These are phyloP conservation scores for Juglanconis juglandina DNA, from an alignment of 2,329 filamentous ascomycete species.

Conservation along the genomic window DNA sequence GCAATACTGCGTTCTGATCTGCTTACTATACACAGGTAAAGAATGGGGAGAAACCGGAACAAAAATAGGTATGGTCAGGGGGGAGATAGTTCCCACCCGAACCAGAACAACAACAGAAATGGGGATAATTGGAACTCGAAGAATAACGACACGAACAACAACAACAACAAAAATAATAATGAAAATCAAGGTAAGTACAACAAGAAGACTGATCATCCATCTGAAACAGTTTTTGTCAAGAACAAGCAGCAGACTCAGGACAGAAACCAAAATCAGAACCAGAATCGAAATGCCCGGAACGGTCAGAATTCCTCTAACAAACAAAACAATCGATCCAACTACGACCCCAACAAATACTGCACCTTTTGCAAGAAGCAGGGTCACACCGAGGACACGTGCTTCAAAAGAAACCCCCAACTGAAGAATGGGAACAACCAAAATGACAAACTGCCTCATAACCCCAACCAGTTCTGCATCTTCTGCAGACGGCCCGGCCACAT, in stretches of 20 bases:
- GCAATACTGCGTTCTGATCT: too few species aligned
- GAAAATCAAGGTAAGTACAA: neutral
- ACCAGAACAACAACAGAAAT: neutral
- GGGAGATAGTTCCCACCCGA: too few species aligned
- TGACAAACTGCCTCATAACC: neutral
- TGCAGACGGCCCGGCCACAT: neutral
- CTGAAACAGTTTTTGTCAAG: neutral
- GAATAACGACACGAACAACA: neutral
- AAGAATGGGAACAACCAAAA: neutral
- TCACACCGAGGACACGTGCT: neutral
- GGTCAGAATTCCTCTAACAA: too few species aligned
- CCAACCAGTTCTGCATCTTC: neutral
- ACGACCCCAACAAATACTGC: neutral
- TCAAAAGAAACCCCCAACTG: neutral
- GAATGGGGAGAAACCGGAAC: too few species aligned
- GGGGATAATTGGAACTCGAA: neutral
- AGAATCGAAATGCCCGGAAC: neutral
- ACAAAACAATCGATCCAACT: too few species aligned
- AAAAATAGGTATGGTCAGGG: too few species aligned
- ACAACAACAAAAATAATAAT: neutral
- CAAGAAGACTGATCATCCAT: neutral
- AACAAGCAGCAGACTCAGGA: neutral
- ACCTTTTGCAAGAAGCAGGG: neutral
- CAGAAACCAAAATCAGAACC: neutral
- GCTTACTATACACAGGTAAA: too few species aligned